Conservation (phyloP, 208 protist species). For the Wallacemonas sp. region DNA sequence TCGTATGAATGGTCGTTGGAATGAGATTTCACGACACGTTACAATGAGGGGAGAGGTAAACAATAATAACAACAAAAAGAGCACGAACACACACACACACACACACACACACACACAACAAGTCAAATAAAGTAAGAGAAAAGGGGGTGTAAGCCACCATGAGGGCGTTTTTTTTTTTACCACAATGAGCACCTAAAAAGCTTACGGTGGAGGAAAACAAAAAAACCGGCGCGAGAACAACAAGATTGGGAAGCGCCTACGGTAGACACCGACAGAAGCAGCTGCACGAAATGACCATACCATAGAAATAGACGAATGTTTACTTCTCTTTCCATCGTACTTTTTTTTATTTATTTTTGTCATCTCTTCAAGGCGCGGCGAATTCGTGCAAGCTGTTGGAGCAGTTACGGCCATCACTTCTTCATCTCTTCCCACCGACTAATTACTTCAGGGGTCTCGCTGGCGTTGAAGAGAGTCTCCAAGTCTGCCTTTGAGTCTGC, state of each 20-base stretch:
- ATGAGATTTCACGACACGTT: too few relatives aligned
- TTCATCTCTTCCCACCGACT: slow-evolving; percentile 71
- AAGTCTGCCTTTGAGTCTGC: slow-evolving; percentile 45
- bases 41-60: too few relatives aligned
- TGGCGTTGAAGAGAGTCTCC: slow-evolving; percentile 45
- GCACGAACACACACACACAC: slow-evolving; percentile 3
- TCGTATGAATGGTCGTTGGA: too few relatives aligned
- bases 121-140: slow-evolving; percentile 3
- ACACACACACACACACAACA: neutral
- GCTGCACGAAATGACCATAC: neutral
- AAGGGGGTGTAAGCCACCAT: too few relatives aligned
- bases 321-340: too few relatives aligned
- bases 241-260: neutral
- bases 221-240: neutral
- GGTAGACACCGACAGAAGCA: slow-evolving; percentile 16
- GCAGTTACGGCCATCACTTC: too few relatives aligned
- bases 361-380: too few relatives aligned
- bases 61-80: slow-evolving; percentile 14
- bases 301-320: too few relatives aligned
- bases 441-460: slow-evolving; percentile 42
- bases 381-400: too few relatives aligned
- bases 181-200: neutral
- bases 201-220: slow-evolving; percentile 10
- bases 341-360: too few relatives aligned
- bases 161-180: too few relatives aligned